These are phyloP conservation scores for Pontederia paniculata DNA, from an alignment of 176 grass and related monocot genomes.

Conservation along the genomic window DNA sequence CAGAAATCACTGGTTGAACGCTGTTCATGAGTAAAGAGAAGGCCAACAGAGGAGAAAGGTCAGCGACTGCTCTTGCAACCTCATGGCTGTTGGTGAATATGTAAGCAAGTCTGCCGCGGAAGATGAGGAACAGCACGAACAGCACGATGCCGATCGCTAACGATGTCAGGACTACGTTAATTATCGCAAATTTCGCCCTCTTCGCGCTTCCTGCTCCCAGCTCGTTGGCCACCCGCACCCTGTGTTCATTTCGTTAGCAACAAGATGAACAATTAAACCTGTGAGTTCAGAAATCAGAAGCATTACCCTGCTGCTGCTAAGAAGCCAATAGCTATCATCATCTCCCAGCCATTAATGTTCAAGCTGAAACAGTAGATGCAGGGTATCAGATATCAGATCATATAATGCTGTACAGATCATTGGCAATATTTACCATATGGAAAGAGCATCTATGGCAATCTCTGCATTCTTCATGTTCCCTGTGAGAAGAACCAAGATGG, in stretches of 20 bases:
- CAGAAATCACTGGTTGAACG: conserved; percentile 78
- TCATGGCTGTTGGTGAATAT: conserved; percentile 12
- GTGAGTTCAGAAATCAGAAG: neutral
- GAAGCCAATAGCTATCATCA: conserved; percentile 82
- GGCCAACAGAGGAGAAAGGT: neutral
- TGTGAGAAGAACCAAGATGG: conserved; percentile 67
- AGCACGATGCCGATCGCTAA: neutral
- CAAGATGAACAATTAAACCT: neutral
- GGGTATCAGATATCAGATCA: conserved; percentile 3
- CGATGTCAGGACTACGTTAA: neutral
- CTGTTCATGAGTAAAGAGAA: conserved; percentile 35
- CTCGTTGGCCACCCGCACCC: conserved; percentile 1
- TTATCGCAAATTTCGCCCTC: neutral
- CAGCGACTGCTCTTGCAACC: neutral
- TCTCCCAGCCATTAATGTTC: conserved; percentile 95
- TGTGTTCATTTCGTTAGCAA: neutral
- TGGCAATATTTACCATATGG: conserved; percentile 52
- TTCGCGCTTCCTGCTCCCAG: conserved; percentile 2
- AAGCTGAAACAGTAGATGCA: conserved; percentile 30
- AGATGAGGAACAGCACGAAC: neutral
- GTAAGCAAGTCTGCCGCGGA: conserved; percentile 40
- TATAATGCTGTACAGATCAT: no score
- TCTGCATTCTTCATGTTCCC: conserved; percentile 73
- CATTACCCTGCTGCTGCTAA: conserved; percentile 56
- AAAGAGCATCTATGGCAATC: conserved; percentile 78